Evolutionary conservation across 192 early-diverging fungal species (phyloP), one percentile per base, ranked within the genome.

Genomic region (Chytriomyces hyalinus): DNA sequence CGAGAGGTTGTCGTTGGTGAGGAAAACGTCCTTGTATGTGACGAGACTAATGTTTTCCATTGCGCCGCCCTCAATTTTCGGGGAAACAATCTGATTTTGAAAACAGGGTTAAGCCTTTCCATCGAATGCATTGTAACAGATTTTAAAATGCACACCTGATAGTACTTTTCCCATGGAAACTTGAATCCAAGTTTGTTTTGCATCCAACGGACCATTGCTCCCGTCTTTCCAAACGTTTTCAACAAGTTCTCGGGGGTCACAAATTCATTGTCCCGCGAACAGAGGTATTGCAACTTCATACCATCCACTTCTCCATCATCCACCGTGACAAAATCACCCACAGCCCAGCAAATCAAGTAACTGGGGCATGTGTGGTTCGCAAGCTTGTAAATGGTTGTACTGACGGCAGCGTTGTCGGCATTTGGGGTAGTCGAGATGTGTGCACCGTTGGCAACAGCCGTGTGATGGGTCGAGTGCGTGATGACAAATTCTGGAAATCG

Each of bases 21-120:
- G 61, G 44, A 75, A 80, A 1, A 51, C 69, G 28, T 83, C 80
- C 22, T 51, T 73, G 84, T 86, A 89, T 5, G 86, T 84, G 10
- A 89, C 87, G 10, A 89, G 76, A 44, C 78, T 80, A 46, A 89
- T 89, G 78, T 89, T 84, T 66, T 89, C 87, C 87, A 89, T 89
- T 62, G 87, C 87, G 22, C 87, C 87, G 11, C 77, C 67, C 59
- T 86, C 75, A 28, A 75, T 51, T 28, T 76, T 59, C 8, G 78
- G 77, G 6, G 72, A 69, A 20, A 71, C 43, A 36, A 83, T 77
- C 57, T 75, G 73, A 9, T 3, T n/a, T 13, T 51, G 11, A 10
- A 45, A 69, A 26, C 47, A 50, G 36, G 13, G 65, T 24, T 15
- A 36, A 4, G 4, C 1, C 17, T 4, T 20, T 4, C 2, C 13